Evolutionary conservation across 306 rosid species (phyloP).

Genomic region (Echinosophora koreensis): DNA sequence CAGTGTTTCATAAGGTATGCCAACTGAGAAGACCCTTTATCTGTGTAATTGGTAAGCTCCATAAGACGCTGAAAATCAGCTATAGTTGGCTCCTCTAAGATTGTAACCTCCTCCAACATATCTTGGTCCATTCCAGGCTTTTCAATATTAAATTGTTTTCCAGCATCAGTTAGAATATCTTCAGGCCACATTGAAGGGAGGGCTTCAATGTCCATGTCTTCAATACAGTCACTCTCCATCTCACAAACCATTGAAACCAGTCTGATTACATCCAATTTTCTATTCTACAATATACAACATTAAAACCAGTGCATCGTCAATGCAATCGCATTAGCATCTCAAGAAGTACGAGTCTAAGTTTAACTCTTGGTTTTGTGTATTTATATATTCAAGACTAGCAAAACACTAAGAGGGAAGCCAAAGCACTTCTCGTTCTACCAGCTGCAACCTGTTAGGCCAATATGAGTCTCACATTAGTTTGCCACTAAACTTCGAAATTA

Average conservation of each 20-base stretch:
- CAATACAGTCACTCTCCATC: constrained; percentile 77
- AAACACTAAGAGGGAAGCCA: constrained; percentile 23
- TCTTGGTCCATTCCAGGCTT: constrained; percentile 88
- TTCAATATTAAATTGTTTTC: constrained; percentile 90
- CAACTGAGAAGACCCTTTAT: constrained; percentile 87
- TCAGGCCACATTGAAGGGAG: constrained; percentile 99
- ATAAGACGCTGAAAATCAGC: constrained; percentile 86
- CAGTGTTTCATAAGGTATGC: constrained; percentile 80
- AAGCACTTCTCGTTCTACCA: background rate
- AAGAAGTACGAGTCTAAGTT: constrained; percentile 32
- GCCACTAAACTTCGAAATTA: constrained; percentile 4
- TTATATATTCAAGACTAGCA: background rate
- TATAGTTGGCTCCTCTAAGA: constrained; percentile 77
- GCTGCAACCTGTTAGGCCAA: constrained; percentile 43
- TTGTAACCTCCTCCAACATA: constrained; percentile 86
- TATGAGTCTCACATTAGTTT: constrained; percentile 38
- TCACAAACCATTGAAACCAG: constrained; percentile 80
- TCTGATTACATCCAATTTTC: constrained; percentile 56
- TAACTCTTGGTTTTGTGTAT: constrained; percentile 3
- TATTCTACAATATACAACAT: constrained; percentile 32
- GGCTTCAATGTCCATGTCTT: constrained; percentile 85
- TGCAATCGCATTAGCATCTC: constrained; percentile 33
- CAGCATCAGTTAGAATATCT: constrained; percentile 77
- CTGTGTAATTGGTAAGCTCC: constrained; percentile 86
- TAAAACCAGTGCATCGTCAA: constrained; percentile 36